Evolutionary conservation across 805 yeast species (phyloP).

Genomic region (Maudiozyma bulderi): DNA sequence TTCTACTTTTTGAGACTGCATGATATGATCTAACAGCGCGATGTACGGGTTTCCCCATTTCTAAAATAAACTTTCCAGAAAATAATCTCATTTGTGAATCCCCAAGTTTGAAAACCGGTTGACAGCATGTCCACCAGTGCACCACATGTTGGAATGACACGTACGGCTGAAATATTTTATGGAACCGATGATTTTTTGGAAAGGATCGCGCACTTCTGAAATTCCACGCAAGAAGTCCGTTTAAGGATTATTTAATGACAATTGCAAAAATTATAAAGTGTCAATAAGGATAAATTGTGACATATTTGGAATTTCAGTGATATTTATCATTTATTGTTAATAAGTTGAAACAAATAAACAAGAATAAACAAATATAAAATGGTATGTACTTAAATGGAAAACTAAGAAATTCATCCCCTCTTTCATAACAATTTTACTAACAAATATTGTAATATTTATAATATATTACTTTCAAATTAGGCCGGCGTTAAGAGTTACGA

Average conservation of each 20-base stretch:
- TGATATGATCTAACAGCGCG: neutral
- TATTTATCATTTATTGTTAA: too few relatives aligned
- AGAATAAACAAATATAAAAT: neutral
- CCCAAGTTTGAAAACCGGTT: conserved; percentile 1
- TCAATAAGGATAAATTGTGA: too few relatives aligned
- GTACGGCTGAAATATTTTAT: neutral
- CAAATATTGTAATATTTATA: neutral
- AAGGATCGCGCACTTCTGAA: too few relatives aligned
- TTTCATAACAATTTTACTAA: neutral
- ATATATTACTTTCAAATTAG: conserved; percentile 19
- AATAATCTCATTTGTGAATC: neutral
- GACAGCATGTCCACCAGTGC: neutral
- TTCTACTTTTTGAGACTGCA: neutral
- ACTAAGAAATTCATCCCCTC: neutral
- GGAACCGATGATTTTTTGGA: too few relatives aligned
- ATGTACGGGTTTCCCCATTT: neutral
- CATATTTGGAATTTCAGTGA: too few relatives aligned
- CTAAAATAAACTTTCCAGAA: neutral
- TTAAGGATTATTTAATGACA: too few relatives aligned
- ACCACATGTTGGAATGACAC: neutral
- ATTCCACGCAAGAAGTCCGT: too few relatives aligned
- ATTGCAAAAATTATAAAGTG: too few relatives aligned
- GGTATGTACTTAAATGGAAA: neutral
- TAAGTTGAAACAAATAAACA: neutral
- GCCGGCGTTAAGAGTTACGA: conserved; percentile 92